Conservation (phyloP, 495 filamentous ascomycete genomes). For the Neurospora tetraspora region DNA sequence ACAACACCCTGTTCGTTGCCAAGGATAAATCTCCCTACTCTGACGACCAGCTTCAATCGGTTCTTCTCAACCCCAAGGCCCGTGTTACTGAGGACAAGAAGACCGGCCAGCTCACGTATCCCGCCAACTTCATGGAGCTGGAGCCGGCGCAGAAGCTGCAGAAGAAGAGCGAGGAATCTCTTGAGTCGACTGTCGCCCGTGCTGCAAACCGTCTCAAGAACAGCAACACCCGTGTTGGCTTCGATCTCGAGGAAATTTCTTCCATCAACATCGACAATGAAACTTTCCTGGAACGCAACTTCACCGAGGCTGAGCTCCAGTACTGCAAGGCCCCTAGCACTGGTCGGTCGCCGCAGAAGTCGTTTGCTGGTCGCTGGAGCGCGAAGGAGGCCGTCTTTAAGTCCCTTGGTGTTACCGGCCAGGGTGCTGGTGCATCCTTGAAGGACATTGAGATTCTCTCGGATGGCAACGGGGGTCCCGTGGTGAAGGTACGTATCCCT, state of each 20-base stretch:
- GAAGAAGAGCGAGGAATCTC: constrained; percentile 52
- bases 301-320: constrained; percentile 68
- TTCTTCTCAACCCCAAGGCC: constrained; percentile 92
- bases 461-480: constrained; percentile 70
- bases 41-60: constrained; percentile 69
- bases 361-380: constrained; percentile 88
- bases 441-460: constrained; percentile 89
- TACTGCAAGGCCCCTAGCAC: constrained; percentile 71
- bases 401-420: constrained; percentile 75
- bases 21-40: constrained; percentile 86
- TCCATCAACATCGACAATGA: constrained; percentile 86
- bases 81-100: constrained; percentile 81
- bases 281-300: constrained; percentile 91
- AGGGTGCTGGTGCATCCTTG: constrained; percentile 79
- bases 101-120: constrained; percentile 63
- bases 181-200: constrained; percentile 48
- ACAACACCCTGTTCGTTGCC: constrained; percentile 93
- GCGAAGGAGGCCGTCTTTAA: constrained; percentile 99
- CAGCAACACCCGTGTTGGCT: constrained; percentile 71
- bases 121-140: constrained; percentile 45
- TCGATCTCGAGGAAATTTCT: constrained; percentile 80
- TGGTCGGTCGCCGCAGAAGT: constrained; percentile 54
- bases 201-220: constrained; percentile 57
- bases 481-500: constrained; percentile 62
- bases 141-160: constrained; percentile 21